Conservation (phyloP, 257 asterid species). For the Jacaranda mimosifolia region DNA sequence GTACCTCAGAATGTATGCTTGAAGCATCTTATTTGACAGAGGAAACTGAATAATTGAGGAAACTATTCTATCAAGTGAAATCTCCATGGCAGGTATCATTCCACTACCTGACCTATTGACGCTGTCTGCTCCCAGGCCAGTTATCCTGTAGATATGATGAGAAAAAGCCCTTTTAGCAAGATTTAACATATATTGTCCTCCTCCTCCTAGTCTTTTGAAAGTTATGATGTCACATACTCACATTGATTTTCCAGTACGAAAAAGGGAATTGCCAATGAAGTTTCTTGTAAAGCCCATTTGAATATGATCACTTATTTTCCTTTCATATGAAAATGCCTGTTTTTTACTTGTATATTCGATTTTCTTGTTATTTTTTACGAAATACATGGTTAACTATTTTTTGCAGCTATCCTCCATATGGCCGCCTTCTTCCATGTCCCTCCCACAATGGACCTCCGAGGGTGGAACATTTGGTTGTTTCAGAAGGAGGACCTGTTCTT, state of each 20-base stretch:
- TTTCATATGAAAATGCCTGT: constrained; percentile 5
- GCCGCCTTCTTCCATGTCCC: constrained; percentile 92
- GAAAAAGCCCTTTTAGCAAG: neutral
- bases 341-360: constrained; percentile 16
- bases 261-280: constrained; percentile 3
- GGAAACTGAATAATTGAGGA: neutral
- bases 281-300: neutral
- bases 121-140: constrained; percentile 9
- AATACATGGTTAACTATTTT: constrained; percentile 1
- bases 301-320: constrained; percentile 11
- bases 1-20: neutral
- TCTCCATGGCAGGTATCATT: constrained; percentile 9
- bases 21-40: constrained; percentile 16
- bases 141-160: neutral
- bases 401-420: constrained; percentile 71
- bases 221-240: neutral
- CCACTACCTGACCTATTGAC: neutral
- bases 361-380: constrained; percentile 3
- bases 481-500: constrained; percentile 81
- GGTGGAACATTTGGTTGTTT: constrained; percentile 87
- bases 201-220: neutral
- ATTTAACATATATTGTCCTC: neutral
- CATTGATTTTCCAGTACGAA: constrained; percentile 9
- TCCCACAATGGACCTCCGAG: constrained; percentile 77
- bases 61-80: neutral